Base-by-base conservation (phyloP, 1,284 basidiomycete genomes). In the Sanghuangporus weigelae region DNA sequence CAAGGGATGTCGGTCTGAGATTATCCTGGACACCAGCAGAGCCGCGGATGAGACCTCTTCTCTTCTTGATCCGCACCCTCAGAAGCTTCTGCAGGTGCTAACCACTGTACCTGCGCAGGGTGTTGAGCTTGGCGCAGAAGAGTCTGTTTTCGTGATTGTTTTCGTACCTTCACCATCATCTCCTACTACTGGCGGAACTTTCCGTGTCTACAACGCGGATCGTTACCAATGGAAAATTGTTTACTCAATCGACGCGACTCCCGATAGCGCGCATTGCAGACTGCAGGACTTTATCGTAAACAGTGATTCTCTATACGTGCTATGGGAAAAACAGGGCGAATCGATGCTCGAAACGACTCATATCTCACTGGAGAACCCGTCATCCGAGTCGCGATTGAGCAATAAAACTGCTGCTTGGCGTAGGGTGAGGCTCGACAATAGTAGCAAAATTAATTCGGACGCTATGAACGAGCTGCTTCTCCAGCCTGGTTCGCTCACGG, bases 381-480 rank as follows among this genome's bases (percentile, higher is more conserved):
- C 53, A 14, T 38, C 23, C 72, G 75, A 7, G 36, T 26, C 49
- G 31, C 56, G 31, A 4, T 57, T 21, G 62, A 72, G 74, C 59
- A 3, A 14, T 7, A 68, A 74, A 65, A 71, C 70, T 63, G 71
- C 69, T 53, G 71, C 71, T 55, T 92, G 90, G 90, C 74, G 75
- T 59, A 75, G 76, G 19, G 83, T 81, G 19, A 76, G 74, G 58
- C 87, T 84, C 68, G 81, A 85, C 16, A 77, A 81, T 60, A 86
- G 93, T 73, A 79, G 82, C n/a, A 87, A 89, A 63, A 80, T 93
- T 66, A 93, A 93, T 1, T 89, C 94, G n/a, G 83, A 87, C 8
- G 90, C 91, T 74, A 86, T 96, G 65, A 93, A 96, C 71, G 90
- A 93, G 69, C 80, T 90, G 57, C 81, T 96, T 62, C 78, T 89